phyloP scores from a whole-genome alignment of 2,329 filamentous ascomycete genomes.

The Aspergillus candidus region DNA sequence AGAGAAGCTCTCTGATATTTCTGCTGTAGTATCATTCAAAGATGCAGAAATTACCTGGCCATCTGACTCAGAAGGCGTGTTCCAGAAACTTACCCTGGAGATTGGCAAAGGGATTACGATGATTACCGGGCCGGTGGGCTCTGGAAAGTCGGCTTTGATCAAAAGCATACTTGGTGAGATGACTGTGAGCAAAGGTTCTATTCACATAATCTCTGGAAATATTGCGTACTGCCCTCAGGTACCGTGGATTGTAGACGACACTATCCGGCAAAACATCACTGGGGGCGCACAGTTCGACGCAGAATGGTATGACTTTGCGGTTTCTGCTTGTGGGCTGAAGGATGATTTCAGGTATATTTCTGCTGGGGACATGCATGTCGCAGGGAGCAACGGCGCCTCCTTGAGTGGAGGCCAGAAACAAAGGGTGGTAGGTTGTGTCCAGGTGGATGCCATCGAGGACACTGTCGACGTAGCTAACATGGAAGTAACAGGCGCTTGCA shows the following conservation, averaged over 20 bases:
- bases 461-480: too few relatives aligned
- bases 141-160: conserved; percentile 43
- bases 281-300: conserved; percentile 19
- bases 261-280: conserved; percentile 21
- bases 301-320: conserved; percentile 24
- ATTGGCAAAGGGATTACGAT: conserved; percentile 12
- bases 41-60: conserved; percentile 10
- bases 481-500: conserved; percentile 28
- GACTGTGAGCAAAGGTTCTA: conserved; percentile 1
- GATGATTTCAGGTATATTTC: conserved; percentile 25
- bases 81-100: conserved; percentile 11
- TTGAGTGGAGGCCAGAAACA: conserved; percentile 45
- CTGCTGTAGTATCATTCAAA: conserved; percentile 7
- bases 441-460: too few relatives aligned
- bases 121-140: conserved; percentile 40
- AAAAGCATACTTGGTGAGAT: conserved; percentile 29
- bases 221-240: conserved; percentile 20
- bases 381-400: conserved; percentile 39
- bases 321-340: conserved; percentile 22
- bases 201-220: background rate
- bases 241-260: conserved; percentile 17
- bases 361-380: conserved; percentile 28
- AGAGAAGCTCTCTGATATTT: background rate
- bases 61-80: conserved; percentile 5
- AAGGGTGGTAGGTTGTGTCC: conserved; percentile 26